A percentile compares a stretch with the other conserved stretches of the same genome.
Evolutionary conservation across 805 yeast species (phyloP).

Genomic region (Yamadazyma endophytica): DNA sequence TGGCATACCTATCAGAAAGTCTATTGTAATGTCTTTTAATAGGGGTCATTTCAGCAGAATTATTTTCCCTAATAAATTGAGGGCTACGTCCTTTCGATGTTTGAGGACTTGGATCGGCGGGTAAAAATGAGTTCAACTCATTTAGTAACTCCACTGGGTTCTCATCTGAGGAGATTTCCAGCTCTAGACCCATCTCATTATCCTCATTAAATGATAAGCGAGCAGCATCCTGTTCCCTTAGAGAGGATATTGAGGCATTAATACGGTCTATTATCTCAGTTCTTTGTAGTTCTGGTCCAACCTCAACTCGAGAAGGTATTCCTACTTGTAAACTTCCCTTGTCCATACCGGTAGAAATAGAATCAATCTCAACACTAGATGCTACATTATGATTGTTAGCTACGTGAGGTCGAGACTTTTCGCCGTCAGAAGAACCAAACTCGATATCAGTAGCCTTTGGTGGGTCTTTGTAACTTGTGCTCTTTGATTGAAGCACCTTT

Average conservation of each 20-base stretch:
- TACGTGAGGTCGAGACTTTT: constrained; percentile 5
- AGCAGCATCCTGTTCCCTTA: constrained; percentile 9
- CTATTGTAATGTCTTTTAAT: constrained; percentile 10
- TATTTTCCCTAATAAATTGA: too few species aligned
- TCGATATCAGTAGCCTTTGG: constrained; percentile 13
- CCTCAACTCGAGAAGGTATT: constrained; percentile 7
- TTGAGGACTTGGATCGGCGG: neutral
- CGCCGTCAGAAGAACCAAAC: constrained; percentile 23
- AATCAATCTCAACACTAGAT: constrained; percentile 13
- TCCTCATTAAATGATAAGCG: constrained; percentile 2
- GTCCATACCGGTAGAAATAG: constrained; percentile 9
- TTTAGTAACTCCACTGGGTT: constrained; percentile 15
- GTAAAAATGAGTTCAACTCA: constrained; percentile 15
- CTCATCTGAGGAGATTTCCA: constrained; percentile 13
- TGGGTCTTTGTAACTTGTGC: neutral
- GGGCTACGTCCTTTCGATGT: too few species aligned
- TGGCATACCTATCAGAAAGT: constrained; percentile 17
- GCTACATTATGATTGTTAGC: constrained; percentile 5
- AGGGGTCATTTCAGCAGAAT: constrained; percentile 8
- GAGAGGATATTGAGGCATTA: constrained; percentile 17
- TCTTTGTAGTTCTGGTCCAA: constrained; percentile 12
- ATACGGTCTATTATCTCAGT: constrained; percentile 22
- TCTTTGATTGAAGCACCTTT: constrained; percentile 1
- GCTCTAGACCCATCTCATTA: constrained; percentile 8
- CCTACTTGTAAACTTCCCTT: constrained; percentile 11